Evolutionary conservation across 2,329 filamentous ascomycete species (phyloP), one percentile per base, ranked within the genome.

Genomic region (Teratosphaeria epicoccoides): DNA sequence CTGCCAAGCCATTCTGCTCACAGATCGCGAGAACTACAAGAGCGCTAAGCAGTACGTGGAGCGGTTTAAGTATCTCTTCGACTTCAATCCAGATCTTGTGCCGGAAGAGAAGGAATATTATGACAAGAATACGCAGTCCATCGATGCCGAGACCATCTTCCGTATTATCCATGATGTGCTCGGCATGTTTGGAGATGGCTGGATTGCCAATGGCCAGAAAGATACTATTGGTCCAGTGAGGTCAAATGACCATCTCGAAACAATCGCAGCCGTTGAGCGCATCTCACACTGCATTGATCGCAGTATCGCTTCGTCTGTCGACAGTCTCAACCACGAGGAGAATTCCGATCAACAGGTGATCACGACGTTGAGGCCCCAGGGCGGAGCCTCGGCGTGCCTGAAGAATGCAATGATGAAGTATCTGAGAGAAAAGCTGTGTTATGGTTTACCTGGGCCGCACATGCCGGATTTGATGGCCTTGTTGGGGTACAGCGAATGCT

Each of bases 21-120:
- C 72, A 22, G 80, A 82, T 58, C 72, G 74, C 7, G 76, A 77
- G 54, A 81, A 78, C 52, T 85, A 79, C 63, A 76, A 73, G 17
- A 80, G 72, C 14, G 72, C 80, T 0, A 55, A 67, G 3, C 71
- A 78, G 20, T 86, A 83, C 63, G 67, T 80, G 6, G 61, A 73
- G 26, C 73, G 77, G 28, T 80, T 82, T 62, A 63, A 68, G 24
- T 78, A 80, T 60, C 80, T 86, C 67, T 84, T 85, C 58, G 51
- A 52, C 43, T 63, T 46, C 53, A 57, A 63, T 17, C 10, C 52
- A 3, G 46, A 48, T 4, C 43, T 59, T 24, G 51, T 56, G 4
- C 55, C 58, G 11, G 17, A 22, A 24, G 26, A 49, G 6, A 24
- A n/a, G 20, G 26, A 37, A 4, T 49, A 12, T 22, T 49, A 37